Conservation (phyloP, 495 filamentous ascomycete genomes). For the Penicillium coprophilum region DNA sequence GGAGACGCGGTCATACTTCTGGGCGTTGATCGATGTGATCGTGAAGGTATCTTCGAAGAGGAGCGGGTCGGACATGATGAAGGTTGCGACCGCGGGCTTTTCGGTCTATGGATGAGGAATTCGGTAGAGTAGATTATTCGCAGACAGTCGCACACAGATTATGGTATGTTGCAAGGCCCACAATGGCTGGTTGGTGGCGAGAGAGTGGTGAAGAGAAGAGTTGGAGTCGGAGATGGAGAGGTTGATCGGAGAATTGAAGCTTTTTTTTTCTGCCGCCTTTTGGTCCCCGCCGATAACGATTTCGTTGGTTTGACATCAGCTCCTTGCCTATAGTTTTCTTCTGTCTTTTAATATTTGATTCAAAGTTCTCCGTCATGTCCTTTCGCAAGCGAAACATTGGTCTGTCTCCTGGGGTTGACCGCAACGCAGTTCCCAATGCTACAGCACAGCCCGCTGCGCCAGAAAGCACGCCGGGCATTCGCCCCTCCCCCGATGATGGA, state of each 20-base stretch:
- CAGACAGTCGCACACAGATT: not conserved
- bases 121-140: not conserved
- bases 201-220: constrained; percentile 9
- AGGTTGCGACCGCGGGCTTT: constrained; percentile 23
- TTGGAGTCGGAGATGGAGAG: constrained; percentile 19
- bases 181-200: constrained; percentile 10
- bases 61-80: constrained; percentile 68
- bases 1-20: constrained; percentile 93
- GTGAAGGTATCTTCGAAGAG: constrained; percentile 93
- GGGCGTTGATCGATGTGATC: constrained; percentile 69
- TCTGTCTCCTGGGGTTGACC: constrained; percentile 49
- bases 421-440: constrained; percentile 30
- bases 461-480: constrained; percentile 61
- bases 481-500: constrained; percentile 87
- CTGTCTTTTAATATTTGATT: not conserved
- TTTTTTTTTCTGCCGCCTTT: constrained; percentile 35
- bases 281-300: constrained; percentile 32
- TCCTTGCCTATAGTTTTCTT: not conserved
- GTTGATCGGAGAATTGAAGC: constrained; percentile 29
- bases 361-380: constrained; percentile 57
- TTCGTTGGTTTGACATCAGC: constrained; percentile 10
- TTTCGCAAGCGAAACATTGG: constrained; percentile 87
- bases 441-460: constrained; percentile 36
- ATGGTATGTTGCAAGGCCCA: not conserved
- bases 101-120: not conserved